Evolutionary conservation across 441 rosid genomes (phyloP).

Genomic region (Erysimum cheiri): DNA sequence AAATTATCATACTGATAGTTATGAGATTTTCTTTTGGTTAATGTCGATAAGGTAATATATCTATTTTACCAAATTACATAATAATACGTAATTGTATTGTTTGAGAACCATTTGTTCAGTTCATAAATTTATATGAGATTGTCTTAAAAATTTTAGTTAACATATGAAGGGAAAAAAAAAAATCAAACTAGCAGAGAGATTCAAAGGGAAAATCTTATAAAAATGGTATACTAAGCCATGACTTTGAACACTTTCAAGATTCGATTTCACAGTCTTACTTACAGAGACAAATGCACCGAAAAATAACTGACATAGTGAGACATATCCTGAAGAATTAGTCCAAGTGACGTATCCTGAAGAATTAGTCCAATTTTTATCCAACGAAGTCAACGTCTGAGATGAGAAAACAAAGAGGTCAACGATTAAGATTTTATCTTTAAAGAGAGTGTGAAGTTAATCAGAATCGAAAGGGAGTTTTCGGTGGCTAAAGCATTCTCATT

Average conservation of each 20-base stretch:
- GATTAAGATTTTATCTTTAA: slow-evolving; percentile 2
- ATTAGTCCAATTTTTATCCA: slow-evolving; percentile 8
- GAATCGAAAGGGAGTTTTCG: slow-evolving; percentile 28
- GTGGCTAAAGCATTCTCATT: slow-evolving; percentile 32
- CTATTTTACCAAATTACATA: too few relatives aligned
- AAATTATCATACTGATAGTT: too few relatives aligned
- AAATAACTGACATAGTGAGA: not conserved
- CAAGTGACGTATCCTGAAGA: not conserved
- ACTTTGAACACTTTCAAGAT: not conserved
- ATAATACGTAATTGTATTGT: too few relatives aligned
- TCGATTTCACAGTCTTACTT: not conserved
- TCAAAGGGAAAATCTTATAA: not conserved
- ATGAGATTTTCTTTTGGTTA: too few relatives aligned
- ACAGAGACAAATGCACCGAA: not conserved
- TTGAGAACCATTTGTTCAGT: too few relatives aligned
- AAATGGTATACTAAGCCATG: not conserved
- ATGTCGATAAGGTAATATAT: too few relatives aligned
- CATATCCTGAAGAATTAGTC: not conserved
- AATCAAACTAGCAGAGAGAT: not conserved
- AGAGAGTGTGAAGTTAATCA: slow-evolving; percentile 32
- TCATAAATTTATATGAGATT: too few relatives aligned
- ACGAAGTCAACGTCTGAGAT: not conserved
- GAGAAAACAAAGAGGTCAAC: slow-evolving; percentile 12
- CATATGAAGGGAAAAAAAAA: not conserved
- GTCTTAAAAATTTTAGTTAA: too few relatives aligned